Conservation (phyloP, 257 asterid genomes). For the Rehmannia glutinosa region DNA sequence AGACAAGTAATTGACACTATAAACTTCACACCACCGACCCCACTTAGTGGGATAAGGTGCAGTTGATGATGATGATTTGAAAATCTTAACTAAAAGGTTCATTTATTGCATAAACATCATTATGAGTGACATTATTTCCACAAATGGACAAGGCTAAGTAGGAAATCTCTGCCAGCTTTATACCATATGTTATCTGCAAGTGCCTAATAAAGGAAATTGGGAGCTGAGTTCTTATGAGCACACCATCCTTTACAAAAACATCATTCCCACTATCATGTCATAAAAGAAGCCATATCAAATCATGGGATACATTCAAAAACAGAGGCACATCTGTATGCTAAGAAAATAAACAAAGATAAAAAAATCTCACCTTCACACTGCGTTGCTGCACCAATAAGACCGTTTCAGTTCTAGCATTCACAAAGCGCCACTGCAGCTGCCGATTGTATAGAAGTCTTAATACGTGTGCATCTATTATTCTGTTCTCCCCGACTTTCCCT, state of each 20-base stretch:
- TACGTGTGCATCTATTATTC: conserved; percentile 75
- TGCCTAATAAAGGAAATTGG: no score
- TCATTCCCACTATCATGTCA: background rate
- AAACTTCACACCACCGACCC: no score
- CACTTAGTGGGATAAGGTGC: no score
- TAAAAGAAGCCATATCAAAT: background rate
- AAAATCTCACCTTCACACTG: conserved; percentile 65
- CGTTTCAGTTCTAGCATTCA: conserved; percentile 75
- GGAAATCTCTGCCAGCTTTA: no score
- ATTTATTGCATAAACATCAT: background rate
- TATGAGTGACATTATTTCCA: background rate
- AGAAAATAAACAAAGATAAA: background rate
- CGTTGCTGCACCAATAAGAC: conserved; percentile 65
- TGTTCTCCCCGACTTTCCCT: conserved; percentile 87
- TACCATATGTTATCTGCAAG: no score
- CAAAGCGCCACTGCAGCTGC: conserved; percentile 91
- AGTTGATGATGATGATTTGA: no score
- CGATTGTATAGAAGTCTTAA: conserved; percentile 89
- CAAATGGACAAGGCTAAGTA: no score
- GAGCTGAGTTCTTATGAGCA: background rate
- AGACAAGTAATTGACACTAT: no score
- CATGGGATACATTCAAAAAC: background rate
- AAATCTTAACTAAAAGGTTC: background rate
- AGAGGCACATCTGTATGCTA: background rate
- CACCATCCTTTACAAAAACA: background rate